Base-by-base conservation (phyloP, 768 basidiomycete species). In the Hericium coralloides region DNA sequence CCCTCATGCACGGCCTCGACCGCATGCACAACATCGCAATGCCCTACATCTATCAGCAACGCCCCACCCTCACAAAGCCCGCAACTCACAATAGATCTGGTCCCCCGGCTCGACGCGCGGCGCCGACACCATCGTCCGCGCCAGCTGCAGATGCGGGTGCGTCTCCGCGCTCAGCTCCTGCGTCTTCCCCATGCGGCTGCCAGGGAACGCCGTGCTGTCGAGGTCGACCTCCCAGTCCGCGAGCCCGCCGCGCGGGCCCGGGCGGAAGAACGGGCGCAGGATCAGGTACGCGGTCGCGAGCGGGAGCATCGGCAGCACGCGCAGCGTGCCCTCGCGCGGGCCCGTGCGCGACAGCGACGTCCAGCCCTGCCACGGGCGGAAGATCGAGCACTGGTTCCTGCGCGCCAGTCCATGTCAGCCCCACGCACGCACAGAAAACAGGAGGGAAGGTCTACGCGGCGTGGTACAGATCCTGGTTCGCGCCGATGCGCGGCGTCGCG, bases 41-140 rank as follows among this genome's bases (percentile, higher is more conserved):
- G 68, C 69, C 70, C 58, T 63, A 52, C 2, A 20, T 4, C 49
- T 22, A 25, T 12, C 49, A 50, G 49, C 26, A 17, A 17, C 20
- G 10, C 22, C 26, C 49, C 49, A 50, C 49, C 22, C 8, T 12
- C 49, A 18, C 18, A 3, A 50, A 17, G 7, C 26, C 3, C 49
- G 2, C 36, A 6, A 23, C 57, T 4, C 52, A 60, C 88, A 89
- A 69, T 85, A 89, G 3, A 88, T 85, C 63, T 84, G 81, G 64
- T 91, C 89, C 2, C 89, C 89, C 0, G 88, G 87, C 53, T 76
- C 73, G 5, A 91, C 88, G 59, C 75, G 79, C 1, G 88, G 88
- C 9, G 87, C 74, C 2, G 83, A 81, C 25, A 80, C 80, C 85
- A 91, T 89, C 1, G 82, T 82, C 49, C 78, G 69, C 0, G 77